Base-by-base conservation (phyloP, 768 basidiomycete species). In the Collybia nuda region DNA sequence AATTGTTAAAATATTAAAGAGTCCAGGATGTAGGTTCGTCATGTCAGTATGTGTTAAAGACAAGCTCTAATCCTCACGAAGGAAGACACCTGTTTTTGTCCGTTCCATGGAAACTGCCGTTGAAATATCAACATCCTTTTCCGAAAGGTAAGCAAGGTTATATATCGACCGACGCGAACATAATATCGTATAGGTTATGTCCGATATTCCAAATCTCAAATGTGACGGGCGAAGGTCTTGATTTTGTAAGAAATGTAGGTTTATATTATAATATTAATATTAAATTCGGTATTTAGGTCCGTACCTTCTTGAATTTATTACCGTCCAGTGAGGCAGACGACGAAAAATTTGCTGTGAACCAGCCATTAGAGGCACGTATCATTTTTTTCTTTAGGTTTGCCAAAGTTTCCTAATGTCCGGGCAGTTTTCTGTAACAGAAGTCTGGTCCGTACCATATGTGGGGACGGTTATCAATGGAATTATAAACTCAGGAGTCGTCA, bases 121-220 rank as follows among this genome's bases (percentile, higher is more conserved):
- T 2, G 92, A 91, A 59, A 70, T 93, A 15, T 81, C 90, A 0
- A 80, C 82, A 40, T 73, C 78, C 1, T 94, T 93, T 15, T 77
- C 80, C 50, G 88, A 91, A 62, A 78, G 77, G 91, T 89, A 40
- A 51, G 73, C 59, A 32, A 11, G 44, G 24, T 32, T n/a, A 3
- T 41, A 29, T 40, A 37, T 26, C 39, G 39, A 47, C 28, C 28
- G 44, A 54, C 38, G 59, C 22, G 36, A 35, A 52, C n/a, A 40
- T 38, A 35, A 28, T 8, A 51, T 42, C 15, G 19, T 21, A 12
- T 43, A 94, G 92, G 63, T 64, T 96, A 62, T 94, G 92, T 60
- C 94, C 94, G 0, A 85, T 96, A 52, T 95, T 96, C 69, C 86
- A 88, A 62, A 74, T 95, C 18, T 97, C 94, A 2, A 98, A 98